phyloP scores from a whole-genome alignment of 2,329 filamentous ascomycete genomes.

The Chrysoporthe deuterocubensis region DNA sequence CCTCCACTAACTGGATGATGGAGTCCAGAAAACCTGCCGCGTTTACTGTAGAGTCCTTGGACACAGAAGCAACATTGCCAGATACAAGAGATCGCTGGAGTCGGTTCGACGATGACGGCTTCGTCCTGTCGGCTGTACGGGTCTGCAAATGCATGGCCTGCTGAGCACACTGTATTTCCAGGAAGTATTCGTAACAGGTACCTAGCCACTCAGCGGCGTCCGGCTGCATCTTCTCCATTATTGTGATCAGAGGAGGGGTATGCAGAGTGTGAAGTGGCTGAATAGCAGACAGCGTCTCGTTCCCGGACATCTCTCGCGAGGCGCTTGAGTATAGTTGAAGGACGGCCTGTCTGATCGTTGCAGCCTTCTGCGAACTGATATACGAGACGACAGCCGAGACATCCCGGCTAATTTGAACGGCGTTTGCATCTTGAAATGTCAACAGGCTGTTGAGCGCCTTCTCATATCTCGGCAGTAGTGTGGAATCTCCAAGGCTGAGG shows the following conservation, averaged over 20 bases:
- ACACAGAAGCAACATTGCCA: slow-evolving; percentile 57
- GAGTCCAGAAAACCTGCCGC: slow-evolving; percentile 55
- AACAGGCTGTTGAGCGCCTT: slow-evolving; percentile 14
- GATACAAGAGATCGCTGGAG: slow-evolving; percentile 64
- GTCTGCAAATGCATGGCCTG: slow-evolving; percentile 47
- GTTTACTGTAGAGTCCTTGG: slow-evolving; percentile 64
- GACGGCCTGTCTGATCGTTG: slow-evolving; percentile 41
- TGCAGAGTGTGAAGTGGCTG: slow-evolving; percentile 64
- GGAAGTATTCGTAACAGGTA: slow-evolving; percentile 54
- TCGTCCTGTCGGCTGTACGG: slow-evolving; percentile 48
- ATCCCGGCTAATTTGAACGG: slow-evolving; percentile 14
- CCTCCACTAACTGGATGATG: slow-evolving; percentile 46
- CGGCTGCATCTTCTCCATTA: slow-evolving; percentile 44
- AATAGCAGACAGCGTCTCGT: slow-evolving; percentile 25
- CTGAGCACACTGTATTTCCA: slow-evolving; percentile 49
- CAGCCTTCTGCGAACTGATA: slow-evolving; percentile 37
- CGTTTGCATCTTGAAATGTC: slow-evolving; percentile 18
- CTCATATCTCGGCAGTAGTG: slow-evolving; percentile 19
- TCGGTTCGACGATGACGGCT: slow-evolving; percentile 60
- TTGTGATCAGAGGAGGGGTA: slow-evolving; percentile 56
- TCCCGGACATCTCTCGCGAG: slow-evolving; percentile 29
- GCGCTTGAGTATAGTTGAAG: slow-evolving; percentile 34
- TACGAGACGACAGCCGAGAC: slow-evolving; percentile 33
- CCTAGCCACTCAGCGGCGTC: slow-evolving; percentile 54
- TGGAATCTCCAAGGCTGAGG: slow-evolving; percentile 52